These are phyloP conservation scores for Monascus purpureus DNA, from an alignment of 495 filamentous ascomycete genomes.

Conservation along the genomic window DNA sequence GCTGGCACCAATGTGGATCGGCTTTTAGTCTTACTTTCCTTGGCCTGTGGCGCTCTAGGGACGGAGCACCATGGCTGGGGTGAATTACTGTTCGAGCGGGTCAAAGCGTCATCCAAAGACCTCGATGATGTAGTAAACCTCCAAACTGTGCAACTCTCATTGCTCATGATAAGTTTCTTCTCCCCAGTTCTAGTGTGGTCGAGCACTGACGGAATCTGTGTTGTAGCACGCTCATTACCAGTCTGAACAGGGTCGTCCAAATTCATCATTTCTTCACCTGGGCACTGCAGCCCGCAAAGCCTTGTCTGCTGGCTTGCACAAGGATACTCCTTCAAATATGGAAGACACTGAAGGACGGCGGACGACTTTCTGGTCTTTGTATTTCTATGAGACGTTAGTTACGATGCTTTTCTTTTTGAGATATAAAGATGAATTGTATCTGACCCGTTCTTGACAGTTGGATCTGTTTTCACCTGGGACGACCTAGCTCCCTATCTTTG, in stretches of 20 bases:
- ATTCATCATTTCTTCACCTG: slow-evolving; percentile 26
- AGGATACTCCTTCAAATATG: slow-evolving; percentile 16
- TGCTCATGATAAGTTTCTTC: slow-evolving; percentile 29
- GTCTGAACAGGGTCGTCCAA: slow-evolving; percentile 28
- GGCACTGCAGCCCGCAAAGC: slow-evolving; percentile 27
- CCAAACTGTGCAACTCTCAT: slow-evolving; percentile 26
- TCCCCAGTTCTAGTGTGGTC: neutral
- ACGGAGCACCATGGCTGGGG: slow-evolving; percentile 25
- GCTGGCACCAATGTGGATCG: slow-evolving; percentile 14
- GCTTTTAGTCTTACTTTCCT: slow-evolving; percentile 15
- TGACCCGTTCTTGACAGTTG: slow-evolving; percentile 12
- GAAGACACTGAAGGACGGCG: slow-evolving; percentile 23
- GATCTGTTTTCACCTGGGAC: slow-evolving; percentile 29
- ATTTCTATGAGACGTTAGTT: slow-evolving; percentile 27
- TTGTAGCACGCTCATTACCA: slow-evolving; percentile 25
- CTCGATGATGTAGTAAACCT: slow-evolving; percentile 31
- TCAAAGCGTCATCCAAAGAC: slow-evolving; percentile 17
- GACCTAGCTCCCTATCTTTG: slow-evolving; percentile 20
- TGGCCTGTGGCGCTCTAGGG: slow-evolving; percentile 20
- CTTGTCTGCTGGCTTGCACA: slow-evolving; percentile 28
- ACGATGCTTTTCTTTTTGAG: too few relatives aligned
- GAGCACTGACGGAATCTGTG: neutral
- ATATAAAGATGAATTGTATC: too few relatives aligned
- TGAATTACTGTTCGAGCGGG: slow-evolving; percentile 25
- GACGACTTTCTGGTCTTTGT: slow-evolving; percentile 29